Base-by-base conservation (phyloP, 2,329 filamentous ascomycete species). In the Ophiostoma pallidulum region DNA sequence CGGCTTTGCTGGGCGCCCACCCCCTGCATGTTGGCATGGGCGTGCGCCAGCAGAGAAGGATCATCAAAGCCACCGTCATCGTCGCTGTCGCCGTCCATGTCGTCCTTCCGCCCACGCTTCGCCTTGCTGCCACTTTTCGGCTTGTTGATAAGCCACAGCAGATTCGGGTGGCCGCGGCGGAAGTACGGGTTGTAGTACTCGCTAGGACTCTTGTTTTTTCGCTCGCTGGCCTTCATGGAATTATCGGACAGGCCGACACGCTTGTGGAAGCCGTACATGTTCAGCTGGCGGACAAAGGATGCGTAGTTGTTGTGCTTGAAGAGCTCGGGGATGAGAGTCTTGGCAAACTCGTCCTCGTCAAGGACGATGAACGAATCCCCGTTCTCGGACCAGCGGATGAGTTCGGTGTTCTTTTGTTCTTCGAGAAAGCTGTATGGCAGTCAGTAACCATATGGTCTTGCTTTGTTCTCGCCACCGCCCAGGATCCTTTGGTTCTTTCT, bases 301-400 rank as follows among this genome's bases (percentile, higher is more conserved):
- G 90, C 90, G 66, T 96, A 96, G 64, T 96, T 96, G 74, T 91
- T 95, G 69, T 98, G 92, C 66, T 98, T 98, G 75, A 98, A 98
- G 53, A 97, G 82, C 65, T 97, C 94, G 1, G 92, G 92, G 20
- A 98, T 86, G 57, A 98, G 84, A 32, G 86, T 88, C 67, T 96
- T 97, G 18, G 92, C 96, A 62, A 98, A 98, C 67, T 95, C 91
- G 60, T 98, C 92, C 66, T 98, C 92, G 60, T 98, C 91, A 8
- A 97, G 70, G 4, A 98, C 91, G 48, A 97, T 86, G 66, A 98
- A 98, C 0, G 91, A 96, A 60, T 94, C 89, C 26, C 92, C 92
- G 60, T 91, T 88, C 58, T 94, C 87, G 0, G 92, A 96, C 92
- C 92, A 98, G 57, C 91, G 82, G 61, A 98, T 98, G 41, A 97